Evolutionary conservation across 192 early-diverging fungal species (phyloP), one percentile per base, ranked within the genome.

Genomic region (Mortierella hygrophila): DNA sequence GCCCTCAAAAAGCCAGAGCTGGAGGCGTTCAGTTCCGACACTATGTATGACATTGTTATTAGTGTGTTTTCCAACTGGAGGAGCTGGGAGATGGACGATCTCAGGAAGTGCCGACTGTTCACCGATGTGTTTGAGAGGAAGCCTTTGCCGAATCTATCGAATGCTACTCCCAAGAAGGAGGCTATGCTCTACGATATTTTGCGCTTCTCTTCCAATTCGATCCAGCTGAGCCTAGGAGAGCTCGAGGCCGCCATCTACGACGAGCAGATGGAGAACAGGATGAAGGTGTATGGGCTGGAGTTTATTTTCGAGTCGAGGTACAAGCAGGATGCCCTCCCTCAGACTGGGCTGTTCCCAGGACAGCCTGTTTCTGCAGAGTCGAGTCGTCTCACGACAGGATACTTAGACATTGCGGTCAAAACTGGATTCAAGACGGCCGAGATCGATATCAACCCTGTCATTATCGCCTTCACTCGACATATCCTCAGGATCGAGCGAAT

Each of bases 1-100:
- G 75, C 69, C 4, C 73, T 92, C 13, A 92, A 89, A 23, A 88
- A 88, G 35, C 89, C 87, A 11, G 86, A 88, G 37, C 70, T 88
- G 16, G 81, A 90, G 42, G 44, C 88, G 8, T 77, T 85, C 18
- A 83, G 88, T 77, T 76, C 90, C 9, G 73, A 85, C 47, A 72
- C 78, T 4, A 91, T 93, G 89, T 93, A 90, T 55, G 81, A 88
- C 41, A 69, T 82, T 47, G 89, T 92, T 9, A 76, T 90, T 15
- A 3, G 44, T 3, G 86, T 87, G 42, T 93, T 93, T 60, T 89
- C 89, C 38, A 85, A 88, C 23, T 94, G 93, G 93, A 68, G 92
- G 42, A 90, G 81, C 78, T 94, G 94, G 94, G 93, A 95, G 74
- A 91, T 94, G 78, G 82, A 85, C 13, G 85, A 93, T 83, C 70